Conservation (phyloP, 177 flowering plant species). For the Telopea speciosissima region DNA sequence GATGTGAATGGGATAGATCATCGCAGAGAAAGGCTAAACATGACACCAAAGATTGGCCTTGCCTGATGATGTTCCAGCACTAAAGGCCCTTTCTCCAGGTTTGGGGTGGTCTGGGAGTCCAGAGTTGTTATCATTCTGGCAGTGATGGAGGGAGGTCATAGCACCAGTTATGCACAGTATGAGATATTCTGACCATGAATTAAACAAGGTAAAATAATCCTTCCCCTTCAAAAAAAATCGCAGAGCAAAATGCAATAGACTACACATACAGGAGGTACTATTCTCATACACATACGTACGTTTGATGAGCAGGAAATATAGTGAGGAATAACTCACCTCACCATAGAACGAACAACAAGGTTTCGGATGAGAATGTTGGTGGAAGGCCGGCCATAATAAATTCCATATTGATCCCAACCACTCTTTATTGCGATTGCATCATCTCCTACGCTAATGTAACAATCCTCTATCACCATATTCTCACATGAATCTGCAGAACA, state of each 20-base stretch:
- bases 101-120: too few relatives aligned
- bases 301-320: not conserved
- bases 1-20: too few relatives aligned
- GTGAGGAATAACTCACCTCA: conserved; percentile 53
- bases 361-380: conserved; percentile 77
- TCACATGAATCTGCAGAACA: conserved; percentile 79
- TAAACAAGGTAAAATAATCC: not conserved
- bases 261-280: not conserved
- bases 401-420: conserved; percentile 99
- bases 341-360: conserved; percentile 77
- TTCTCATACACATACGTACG: not conserved
- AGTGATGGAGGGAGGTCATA: too few relatives aligned
- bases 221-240: not conserved
- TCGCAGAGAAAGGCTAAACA: too few relatives aligned
- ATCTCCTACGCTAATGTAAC: conserved; percentile 95
- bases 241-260: not conserved
- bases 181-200: not conserved
- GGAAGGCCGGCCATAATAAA: conserved; percentile 77
- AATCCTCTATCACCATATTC: conserved; percentile 83
- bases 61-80: too few relatives aligned
- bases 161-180: not conserved
- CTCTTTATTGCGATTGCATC: conserved; percentile 97
- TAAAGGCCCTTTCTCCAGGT: too few relatives aligned
- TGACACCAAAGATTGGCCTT: too few relatives aligned
- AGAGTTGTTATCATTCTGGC: too few relatives aligned